These are phyloP conservation scores for Blastobotrys malaysiensis DNA, from an alignment of 1,139 yeast genomes.

Conservation along the genomic window DNA sequence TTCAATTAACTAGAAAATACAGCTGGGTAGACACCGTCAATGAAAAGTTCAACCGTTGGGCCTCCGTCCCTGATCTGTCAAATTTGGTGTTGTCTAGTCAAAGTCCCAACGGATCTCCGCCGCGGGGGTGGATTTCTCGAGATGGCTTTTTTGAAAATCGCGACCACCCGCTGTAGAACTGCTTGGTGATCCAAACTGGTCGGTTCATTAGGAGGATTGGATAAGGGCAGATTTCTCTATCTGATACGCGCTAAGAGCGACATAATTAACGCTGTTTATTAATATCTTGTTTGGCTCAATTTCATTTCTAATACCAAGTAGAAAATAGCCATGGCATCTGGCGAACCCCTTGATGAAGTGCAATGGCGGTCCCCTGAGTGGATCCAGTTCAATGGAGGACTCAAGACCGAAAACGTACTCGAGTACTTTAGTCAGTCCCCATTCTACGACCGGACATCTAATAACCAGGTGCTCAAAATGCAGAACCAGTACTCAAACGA, in stretches of 20 bases:
- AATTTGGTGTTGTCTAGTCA: background rate
- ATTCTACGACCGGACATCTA: slow-evolving; percentile 88
- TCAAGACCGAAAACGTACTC: slow-evolving; percentile 80
- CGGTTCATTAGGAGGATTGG: no score
- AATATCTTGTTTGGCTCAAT: no score
- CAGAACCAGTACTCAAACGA: slow-evolving; percentile 78
- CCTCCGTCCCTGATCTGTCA: background rate
- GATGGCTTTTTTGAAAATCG: no score
- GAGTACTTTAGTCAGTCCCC: slow-evolving; percentile 94
- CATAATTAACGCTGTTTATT: no score
- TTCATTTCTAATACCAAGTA: background rate
- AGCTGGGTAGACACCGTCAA: no score
- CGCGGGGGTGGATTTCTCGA: no score
- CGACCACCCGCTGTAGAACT: no score
- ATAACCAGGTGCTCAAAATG: slow-evolving; percentile 92
- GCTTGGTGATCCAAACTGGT: no score
- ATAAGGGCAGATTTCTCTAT: no score
- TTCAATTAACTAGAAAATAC: no score
- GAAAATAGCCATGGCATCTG: background rate
- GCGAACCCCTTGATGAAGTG: slow-evolving; percentile 59
- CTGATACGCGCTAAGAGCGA: no score
- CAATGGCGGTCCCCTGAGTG: slow-evolving; percentile 99
- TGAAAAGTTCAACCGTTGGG: background rate
- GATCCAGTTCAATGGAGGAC: slow-evolving; percentile 69
- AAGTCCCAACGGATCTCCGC: background rate